These are phyloP conservation scores for Lentinula raphanica DNA, from an alignment of 768 basidiomycete genomes.

Conservation along the genomic window DNA sequence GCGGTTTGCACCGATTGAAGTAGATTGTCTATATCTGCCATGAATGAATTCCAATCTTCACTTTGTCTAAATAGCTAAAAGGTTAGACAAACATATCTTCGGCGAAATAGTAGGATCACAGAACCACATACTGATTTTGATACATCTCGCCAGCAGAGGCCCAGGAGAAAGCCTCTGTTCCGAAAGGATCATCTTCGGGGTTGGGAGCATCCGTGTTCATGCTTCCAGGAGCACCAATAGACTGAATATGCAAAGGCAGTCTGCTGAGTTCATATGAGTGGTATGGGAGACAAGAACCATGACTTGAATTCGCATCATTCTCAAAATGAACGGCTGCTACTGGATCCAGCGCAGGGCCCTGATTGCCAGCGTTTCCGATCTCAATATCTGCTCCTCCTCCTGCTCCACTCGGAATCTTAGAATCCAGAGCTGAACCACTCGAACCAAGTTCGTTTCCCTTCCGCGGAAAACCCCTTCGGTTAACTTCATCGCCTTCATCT, in stretches of 20 bases:
- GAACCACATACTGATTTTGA: too few species aligned
- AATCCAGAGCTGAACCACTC: not conserved
- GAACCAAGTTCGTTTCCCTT: not conserved
- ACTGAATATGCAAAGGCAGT: not conserved
- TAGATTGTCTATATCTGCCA: not conserved
- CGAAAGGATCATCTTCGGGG: not conserved
- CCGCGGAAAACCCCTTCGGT: not conserved
- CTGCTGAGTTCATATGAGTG: not conserved
- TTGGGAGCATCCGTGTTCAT: not conserved
- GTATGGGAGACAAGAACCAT: not conserved
- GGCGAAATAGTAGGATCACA: too few species aligned
- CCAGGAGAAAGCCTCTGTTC: not conserved
- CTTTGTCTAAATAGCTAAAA: not conserved
- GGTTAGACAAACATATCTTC: too few species aligned
- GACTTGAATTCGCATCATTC: too few species aligned
- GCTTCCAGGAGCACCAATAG: not conserved
- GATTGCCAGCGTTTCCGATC: too few species aligned
- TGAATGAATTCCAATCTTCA: conserved; percentile 1
- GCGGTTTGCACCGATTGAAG: not conserved
- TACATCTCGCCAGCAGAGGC: too few species aligned
- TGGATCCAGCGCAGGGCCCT: not conserved
- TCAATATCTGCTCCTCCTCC: too few species aligned
- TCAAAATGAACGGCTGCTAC: not conserved
- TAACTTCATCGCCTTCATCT: too few species aligned
- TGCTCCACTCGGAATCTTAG: too few species aligned